A percentile compares a stretch with the other conserved stretches of the same genome.
These are phyloP conservation scores for Ustilago loliicola DNA, from an alignment of 1,284 basidiomycete species.

Conservation along the genomic window DNA sequence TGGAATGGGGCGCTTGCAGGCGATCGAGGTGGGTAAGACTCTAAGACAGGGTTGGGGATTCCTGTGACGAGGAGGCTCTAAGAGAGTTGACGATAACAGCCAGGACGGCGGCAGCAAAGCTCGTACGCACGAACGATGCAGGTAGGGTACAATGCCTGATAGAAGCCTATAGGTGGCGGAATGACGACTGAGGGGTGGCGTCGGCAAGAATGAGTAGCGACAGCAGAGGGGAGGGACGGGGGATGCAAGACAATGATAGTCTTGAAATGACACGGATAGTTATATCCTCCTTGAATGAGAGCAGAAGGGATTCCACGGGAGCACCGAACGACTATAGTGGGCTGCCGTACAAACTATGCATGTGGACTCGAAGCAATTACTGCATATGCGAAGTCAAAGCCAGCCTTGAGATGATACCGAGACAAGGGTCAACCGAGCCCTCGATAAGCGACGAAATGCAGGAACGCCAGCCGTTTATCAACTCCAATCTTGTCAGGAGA, in stretches of 20 bases:
- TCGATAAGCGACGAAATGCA: conserved; percentile 8
- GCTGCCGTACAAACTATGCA: not conserved
- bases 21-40: not conserved
- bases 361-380: not conserved
- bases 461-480: not conserved
- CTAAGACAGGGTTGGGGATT: not conserved
- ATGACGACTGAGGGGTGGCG: not conserved
- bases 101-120: not conserved
- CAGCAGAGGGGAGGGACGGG: not conserved
- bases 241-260: not conserved
- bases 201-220: not conserved
- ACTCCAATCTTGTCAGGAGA: not conserved
- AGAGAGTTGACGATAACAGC: not conserved
- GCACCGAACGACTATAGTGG: not conserved
- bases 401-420: conserved; percentile 1
- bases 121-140: not conserved
- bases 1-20: not conserved
- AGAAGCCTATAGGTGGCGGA: not conserved
- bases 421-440: not conserved
- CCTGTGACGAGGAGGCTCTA: not conserved
- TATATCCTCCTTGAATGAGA: not conserved
- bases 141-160: not conserved
- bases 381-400: not conserved
- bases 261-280: not conserved
- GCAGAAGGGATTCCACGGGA: not conserved